Evolutionary conservation across 129 eudicot genomes (phyloP), one percentile per base, ranked within the genome.

Genomic region (Saposhnikovia divaricata): DNA sequence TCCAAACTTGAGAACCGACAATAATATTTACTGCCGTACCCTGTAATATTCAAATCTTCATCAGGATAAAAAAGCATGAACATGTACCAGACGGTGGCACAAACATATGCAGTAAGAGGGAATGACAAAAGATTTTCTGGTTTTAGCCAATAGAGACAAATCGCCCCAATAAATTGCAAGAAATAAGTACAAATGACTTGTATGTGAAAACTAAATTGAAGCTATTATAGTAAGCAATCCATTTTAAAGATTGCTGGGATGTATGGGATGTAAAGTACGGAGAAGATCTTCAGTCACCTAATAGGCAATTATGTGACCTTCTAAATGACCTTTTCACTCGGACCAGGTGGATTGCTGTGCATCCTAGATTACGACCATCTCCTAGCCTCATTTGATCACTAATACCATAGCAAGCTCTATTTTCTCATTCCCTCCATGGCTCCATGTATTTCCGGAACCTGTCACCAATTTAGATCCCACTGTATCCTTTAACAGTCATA

Each of bases 1-100:
- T 90, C 99, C 98, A 96, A 34, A 96, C 99, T 83, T 90, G 96
- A 42, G 99, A 92, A 47, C 99, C 99, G 47, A 92, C 99, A 78
- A 88, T 90, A 69, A 95, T 90, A 82, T 90, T 95, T 75, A 84
- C 99, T 19, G 89, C 85, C 80, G 99, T 89, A 73, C 91, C 97
- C 99, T 95, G 91, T 87, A 89, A 82, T 25, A 66, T 66, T 66
- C 72, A 66, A 13, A 28, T 66, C 19, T 66, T 27, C 72, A 66
- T 66, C 40, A 66, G 21, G 9, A 66, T 66, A 66, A 66, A 66
- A 66, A 31, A 28, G 39, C 40, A 14, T 66, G 40, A 9, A 66
- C 38, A 12, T 27, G 40, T 66, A 4, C 19, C 19, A 14, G 40
- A 28, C 27, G 15, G 70, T 11, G 38, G 38, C 39, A 65, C 38